Percentiles rank a stretch among this genome's conserved stretches.
Conservation (phyloP, 2,329 filamentous ascomycete species). For the Phaeosphaeriaceae sp. region DNA sequence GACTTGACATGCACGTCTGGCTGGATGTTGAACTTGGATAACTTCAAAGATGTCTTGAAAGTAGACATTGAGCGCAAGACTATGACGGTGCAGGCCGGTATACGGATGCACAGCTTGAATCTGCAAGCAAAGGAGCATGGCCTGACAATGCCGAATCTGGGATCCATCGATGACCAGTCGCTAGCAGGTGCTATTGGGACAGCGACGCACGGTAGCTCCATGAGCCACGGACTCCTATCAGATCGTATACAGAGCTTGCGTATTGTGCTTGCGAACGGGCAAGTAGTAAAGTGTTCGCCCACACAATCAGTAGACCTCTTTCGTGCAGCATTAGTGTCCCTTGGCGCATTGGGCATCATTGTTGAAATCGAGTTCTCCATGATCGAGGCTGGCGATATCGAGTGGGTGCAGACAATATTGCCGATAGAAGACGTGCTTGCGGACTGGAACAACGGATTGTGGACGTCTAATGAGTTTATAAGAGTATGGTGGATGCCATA, state of each 20-base stretch:
- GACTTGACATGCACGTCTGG: slow-evolving; percentile 90
- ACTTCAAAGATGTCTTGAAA: slow-evolving; percentile 74
- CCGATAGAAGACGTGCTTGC: slow-evolving; percentile 71
- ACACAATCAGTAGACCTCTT: slow-evolving; percentile 79
- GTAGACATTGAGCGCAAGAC: slow-evolving; percentile 70
- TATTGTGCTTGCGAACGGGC: slow-evolving; percentile 82
- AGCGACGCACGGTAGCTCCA: slow-evolving; percentile 88
- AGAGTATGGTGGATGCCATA: slow-evolving; percentile 99
- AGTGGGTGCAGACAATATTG: slow-evolving; percentile 83
- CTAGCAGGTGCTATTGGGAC: slow-evolving; percentile 92
- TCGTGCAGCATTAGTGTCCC: slow-evolving; percentile 81
- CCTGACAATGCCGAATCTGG: slow-evolving; percentile 87
- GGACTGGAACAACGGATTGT: slow-evolving; percentile 75
- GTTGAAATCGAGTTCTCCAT: slow-evolving; percentile 87
- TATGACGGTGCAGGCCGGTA: slow-evolving; percentile 85
- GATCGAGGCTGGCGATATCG: slow-evolving; percentile 79
- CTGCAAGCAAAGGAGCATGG: slow-evolving; percentile 75
- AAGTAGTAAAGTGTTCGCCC: slow-evolving; percentile 71
- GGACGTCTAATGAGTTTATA: slow-evolving; percentile 86
- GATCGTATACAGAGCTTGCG: slow-evolving; percentile 76
- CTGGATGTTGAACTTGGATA: slow-evolving; percentile 94
- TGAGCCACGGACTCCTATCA: slow-evolving; percentile 82
- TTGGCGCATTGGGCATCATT: slow-evolving; percentile 90
- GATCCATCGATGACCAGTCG: slow-evolving; percentile 93
- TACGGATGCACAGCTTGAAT: slow-evolving; percentile 77